Evolutionary conservation across 1,284 basidiomycete species (phyloP).

Genomic region (Marasmius tenuissimus): DNA sequence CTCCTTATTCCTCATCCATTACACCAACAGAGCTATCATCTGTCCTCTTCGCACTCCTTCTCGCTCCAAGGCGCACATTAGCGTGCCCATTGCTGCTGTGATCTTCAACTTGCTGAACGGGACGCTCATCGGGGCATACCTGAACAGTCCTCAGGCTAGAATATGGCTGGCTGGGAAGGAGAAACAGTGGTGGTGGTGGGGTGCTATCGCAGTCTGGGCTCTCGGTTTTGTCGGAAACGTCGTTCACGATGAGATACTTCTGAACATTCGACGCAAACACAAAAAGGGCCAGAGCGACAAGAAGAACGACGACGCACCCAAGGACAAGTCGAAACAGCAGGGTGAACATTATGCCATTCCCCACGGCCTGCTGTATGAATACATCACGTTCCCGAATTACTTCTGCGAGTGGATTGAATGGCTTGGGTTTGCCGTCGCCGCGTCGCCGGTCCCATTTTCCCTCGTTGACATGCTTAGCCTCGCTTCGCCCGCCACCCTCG

Average conservation of each 20-base stretch:
- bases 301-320: constrained; percentile 15
- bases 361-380: constrained; percentile 74
- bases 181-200: constrained; percentile 49
- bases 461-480: constrained; percentile 37
- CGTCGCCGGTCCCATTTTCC: constrained; percentile 37
- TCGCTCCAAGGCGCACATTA: constrained; percentile 75
- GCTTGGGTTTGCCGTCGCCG: constrained; percentile 76
- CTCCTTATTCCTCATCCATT: constrained; percentile 72
- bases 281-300: constrained; percentile 22
- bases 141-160: constrained; percentile 53
- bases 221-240: constrained; percentile 79
- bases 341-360: constrained; percentile 77
- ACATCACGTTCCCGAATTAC: constrained; percentile 92
- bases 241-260: constrained; percentile 85
- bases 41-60: constrained; percentile 83
- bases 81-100: constrained; percentile 58
- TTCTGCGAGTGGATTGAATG: constrained; percentile 91
- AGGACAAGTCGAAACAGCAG: constrained; percentile 27
- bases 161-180: constrained; percentile 38
- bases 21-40: constrained; percentile 80
- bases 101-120: constrained; percentile 79
- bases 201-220: constrained; percentile 67
- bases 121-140: constrained; percentile 66
- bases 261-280: constrained; percentile 54
- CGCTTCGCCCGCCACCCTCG: not conserved